These are phyloP conservation scores for Zygoascus flipseniorum DNA, from an alignment of 805 yeast species.

Conservation along the genomic window DNA sequence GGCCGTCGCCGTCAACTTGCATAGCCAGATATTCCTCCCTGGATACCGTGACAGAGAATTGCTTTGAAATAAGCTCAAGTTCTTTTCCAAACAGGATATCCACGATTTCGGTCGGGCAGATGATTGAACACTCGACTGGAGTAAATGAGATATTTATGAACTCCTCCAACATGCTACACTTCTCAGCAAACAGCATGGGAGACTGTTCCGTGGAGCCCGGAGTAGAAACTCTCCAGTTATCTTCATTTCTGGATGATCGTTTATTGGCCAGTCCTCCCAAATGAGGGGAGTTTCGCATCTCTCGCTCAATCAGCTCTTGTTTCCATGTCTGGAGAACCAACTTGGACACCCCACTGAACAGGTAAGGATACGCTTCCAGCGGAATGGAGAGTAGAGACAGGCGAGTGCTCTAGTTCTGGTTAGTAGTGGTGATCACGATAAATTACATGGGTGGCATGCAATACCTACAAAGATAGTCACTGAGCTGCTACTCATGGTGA, in stretches of 20 bases:
- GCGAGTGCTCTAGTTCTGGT: conserved; percentile 10
- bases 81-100: conserved; percentile 33
- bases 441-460: background rate
- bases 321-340: conserved; percentile 26
- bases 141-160: conserved; percentile 58
- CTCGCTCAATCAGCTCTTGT: background rate
- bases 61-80: conserved; percentile 27
- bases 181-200: conserved; percentile 3
- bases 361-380: conserved; percentile 44
- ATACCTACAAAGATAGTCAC: conserved; percentile 27
- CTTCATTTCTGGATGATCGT: conserved; percentile 11
- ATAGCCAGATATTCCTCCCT: conserved; percentile 41
- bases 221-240: conserved; percentile 10
- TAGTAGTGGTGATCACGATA: background rate
- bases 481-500: conserved; percentile 3
- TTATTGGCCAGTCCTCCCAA: conserved; percentile 5
- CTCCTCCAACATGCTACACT: conserved; percentile 26
- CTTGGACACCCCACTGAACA: conserved; percentile 42
- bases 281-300: background rate
- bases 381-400: conserved; percentile 48
- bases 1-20: conserved; percentile 55
- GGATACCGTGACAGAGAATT: conserved; percentile 32
- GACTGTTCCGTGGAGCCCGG: conserved; percentile 3
- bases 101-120: conserved; percentile 39
- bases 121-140: conserved; percentile 54